Base-by-base conservation (phyloP, 257 asterid genomes). In the Capsicum pubescens region DNA sequence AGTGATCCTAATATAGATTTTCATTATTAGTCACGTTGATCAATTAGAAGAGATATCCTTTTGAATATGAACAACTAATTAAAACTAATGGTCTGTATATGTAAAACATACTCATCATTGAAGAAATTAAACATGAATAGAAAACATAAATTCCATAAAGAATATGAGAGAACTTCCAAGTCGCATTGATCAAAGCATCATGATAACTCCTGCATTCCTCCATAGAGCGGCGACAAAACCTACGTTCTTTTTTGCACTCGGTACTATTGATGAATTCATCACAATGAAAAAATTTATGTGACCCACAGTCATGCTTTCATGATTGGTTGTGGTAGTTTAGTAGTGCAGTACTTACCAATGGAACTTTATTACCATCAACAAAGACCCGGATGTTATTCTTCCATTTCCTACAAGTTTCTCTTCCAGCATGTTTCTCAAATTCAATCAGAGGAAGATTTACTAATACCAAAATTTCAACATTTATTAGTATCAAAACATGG, bases 371-470 rank as follows among this genome's bases (percentile, higher is more conserved):
- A 26, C 26, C 26, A 26, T 26, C 26, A 26, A 26, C 26, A 26
- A 26, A 26, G 0, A 26, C 1, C 26, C 26, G 1, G 26, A n/a
- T n/a, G n/a, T n/a, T n/a, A n/a, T n/a, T n/a, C n/a, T n/a, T n/a
- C n/a, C 26, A 26, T 26, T 26, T 26, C 26, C 26, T 26, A 26
- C 26, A 26, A 26, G 26, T 26, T 26, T 26, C 26, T 26, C 26
- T 26, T 26, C 91, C 90, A 32, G 93, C 89, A 87, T 90, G 91
- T 82, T 89, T 88, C 90, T 90, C 91, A 83, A 90, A 90, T 56
- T 91, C 93, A 81, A 91, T 88, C 2, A 91, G 91, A 13, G 93
- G 86, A 87, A 90, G 81, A 85, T 90, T 90, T 36, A 86, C 93
- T 89, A 64, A 44, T 59, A 42, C 82, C 54, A 70, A 12, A 64